Evolutionary conservation across 2,329 filamentous ascomycete genomes (phyloP).

Genomic region (Emericellopsis cladophorae): DNA sequence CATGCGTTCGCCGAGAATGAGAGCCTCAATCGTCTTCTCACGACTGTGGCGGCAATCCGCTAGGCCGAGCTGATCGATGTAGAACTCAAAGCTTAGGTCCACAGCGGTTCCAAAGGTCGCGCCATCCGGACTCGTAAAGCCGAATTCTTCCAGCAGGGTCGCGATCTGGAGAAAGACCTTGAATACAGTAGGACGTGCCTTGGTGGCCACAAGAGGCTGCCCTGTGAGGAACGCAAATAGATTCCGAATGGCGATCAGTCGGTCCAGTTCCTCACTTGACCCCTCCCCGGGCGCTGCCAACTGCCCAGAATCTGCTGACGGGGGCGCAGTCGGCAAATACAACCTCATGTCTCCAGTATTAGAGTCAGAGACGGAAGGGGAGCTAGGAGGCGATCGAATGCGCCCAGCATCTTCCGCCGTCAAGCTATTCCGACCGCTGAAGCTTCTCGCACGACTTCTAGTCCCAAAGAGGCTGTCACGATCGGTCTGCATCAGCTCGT

Average conservation of each 20-base stretch:
- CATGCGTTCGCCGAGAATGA: constrained; percentile 84
- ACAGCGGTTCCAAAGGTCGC: constrained; percentile 47
- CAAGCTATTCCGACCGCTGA: constrained; percentile 32
- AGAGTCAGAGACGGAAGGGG: constrained; percentile 22
- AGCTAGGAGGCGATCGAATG: constrained; percentile 21
- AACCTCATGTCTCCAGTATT: constrained; percentile 30
- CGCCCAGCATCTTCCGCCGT: constrained; percentile 35
- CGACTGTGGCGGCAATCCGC: constrained; percentile 71
- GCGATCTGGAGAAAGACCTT: constrained; percentile 41
- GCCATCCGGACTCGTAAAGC: constrained; percentile 42
- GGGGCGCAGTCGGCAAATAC: constrained; percentile 36
- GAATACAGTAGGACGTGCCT: constrained; percentile 36
- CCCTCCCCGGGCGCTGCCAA: constrained; percentile 17
- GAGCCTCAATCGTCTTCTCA: constrained; percentile 79
- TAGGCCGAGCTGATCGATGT: constrained; percentile 64
- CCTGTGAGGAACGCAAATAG: constrained; percentile 53
- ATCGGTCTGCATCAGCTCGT: constrained; percentile 36
- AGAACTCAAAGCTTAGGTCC: constrained; percentile 56
- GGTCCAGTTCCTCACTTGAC: constrained; percentile 31
- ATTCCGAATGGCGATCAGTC: constrained; percentile 47
- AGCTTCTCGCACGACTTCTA: constrained; percentile 28
- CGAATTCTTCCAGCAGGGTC: constrained; percentile 39
- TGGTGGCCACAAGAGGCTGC: constrained; percentile 49
- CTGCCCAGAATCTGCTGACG: constrained; percentile 19
- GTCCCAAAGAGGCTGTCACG: constrained; percentile 15